A percentile compares a stretch with the other conserved stretches of the same genome.
These are phyloP conservation scores for Hypoxylon sp. DNA, from an alignment of 2,329 filamentous ascomycete genomes.

Conservation along the genomic window DNA sequence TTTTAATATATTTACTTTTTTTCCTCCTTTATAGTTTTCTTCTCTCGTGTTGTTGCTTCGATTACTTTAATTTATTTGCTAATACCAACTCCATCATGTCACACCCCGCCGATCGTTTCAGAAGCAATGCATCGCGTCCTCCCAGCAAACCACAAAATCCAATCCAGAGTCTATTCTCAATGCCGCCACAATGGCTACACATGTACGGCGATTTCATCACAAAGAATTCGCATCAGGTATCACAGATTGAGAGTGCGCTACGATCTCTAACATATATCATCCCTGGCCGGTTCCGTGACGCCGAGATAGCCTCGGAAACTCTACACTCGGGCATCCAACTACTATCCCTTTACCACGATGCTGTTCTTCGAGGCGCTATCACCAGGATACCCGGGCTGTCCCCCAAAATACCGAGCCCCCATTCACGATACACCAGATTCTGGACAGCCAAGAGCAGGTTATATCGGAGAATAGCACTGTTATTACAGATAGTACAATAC, in stretches of 20 bases:
- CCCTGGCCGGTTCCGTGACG: conserved; percentile 90
- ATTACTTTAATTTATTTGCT: conserved; percentile 23
- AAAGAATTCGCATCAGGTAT: conserved; percentile 93
- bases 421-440: conserved; percentile 76
- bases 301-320: conserved; percentile 94
- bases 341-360: conserved; percentile 93
- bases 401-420: conserved; percentile 69
- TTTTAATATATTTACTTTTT: conserved; percentile 13
- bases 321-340: conserved; percentile 91
- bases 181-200: conserved; percentile 76
- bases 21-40: conserved; percentile 11
- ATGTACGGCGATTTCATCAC: conserved; percentile 92
- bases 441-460: conserved; percentile 75
- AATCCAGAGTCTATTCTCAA: conserved; percentile 64
- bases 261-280: conserved; percentile 96
- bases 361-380: conserved; percentile 78
- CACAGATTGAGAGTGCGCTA: conserved; percentile 93
- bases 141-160: conserved; percentile 47
- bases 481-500: conserved; percentile 92
- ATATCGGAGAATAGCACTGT: conserved; percentile 85
- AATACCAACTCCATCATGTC: conserved; percentile 40
- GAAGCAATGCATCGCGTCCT: conserved; percentile 45
- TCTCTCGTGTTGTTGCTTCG: conserved; percentile 19
- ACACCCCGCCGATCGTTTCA: conserved; percentile 43
- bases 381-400: conserved; percentile 71